phyloP scores from a whole-genome alignment of 2,329 filamentous ascomycete species.

The Trichoderma gracile region DNA sequence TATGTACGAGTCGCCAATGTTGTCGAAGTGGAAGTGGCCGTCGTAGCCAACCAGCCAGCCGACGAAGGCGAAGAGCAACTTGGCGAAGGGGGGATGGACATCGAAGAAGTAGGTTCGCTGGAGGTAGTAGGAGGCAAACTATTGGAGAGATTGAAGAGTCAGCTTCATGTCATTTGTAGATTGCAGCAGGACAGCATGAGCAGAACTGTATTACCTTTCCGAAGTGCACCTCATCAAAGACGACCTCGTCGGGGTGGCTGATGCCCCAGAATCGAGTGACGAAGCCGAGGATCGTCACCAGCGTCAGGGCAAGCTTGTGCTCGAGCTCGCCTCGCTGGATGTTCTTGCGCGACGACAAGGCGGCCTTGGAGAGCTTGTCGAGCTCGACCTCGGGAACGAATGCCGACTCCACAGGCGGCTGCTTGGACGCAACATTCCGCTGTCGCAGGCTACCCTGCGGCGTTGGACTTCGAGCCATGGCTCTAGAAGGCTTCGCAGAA shows the following conservation, averaged over 20 bases:
- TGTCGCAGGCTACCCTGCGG: conserved; percentile 62
- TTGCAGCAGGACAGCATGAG: not conserved
- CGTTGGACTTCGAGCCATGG: conserved; percentile 52
- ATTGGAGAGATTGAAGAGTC: not conserved
- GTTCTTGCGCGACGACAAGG: conserved; percentile 35
- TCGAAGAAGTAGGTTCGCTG: conserved; percentile 99
- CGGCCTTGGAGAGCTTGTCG: conserved; percentile 50
- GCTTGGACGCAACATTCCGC: conserved; percentile 56
- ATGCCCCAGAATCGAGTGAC: conserved; percentile 95
- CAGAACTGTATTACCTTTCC: conserved; percentile 72
- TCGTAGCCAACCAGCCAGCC: conserved; percentile 98
- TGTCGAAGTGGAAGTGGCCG: conserved; percentile 96
- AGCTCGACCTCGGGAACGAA: conserved; percentile 49
- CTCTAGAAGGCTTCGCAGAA: conserved; percentile 28
- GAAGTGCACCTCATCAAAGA: conserved; percentile 99
- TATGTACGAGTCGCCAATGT: conserved; percentile 98
- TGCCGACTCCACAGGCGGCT: conserved; percentile 41
- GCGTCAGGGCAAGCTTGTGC: conserved; percentile 73
- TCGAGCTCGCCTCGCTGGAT: conserved; percentile 67
- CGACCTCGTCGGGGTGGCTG: conserved; percentile 90
- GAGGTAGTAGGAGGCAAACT: conserved; percentile 81
- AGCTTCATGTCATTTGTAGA: not conserved
- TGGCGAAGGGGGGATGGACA: conserved; percentile 96
- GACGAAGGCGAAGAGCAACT: conserved; percentile 94
- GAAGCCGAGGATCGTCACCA: conserved; percentile 84